Evolutionary conservation across 1,284 basidiomycete genomes (phyloP), one percentile per base, ranked within the genome.

Genomic region (Trichosporon coremiiforme): DNA sequence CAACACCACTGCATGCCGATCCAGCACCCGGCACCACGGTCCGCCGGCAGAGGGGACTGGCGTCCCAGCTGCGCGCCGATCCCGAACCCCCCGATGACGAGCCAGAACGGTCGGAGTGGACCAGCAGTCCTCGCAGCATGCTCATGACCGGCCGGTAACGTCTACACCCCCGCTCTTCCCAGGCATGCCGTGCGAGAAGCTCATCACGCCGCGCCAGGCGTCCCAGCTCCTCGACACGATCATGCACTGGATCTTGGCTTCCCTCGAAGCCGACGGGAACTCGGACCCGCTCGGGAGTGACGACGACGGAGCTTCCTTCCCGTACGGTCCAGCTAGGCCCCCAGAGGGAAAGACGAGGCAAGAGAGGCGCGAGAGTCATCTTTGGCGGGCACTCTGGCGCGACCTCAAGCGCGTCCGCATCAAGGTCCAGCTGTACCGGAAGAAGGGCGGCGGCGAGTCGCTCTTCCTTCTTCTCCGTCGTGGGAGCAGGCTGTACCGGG

Each of bases 341-440:
- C 47, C 47, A n/a, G 25, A 12, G 25, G 22, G 8, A 22, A 55
- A 36, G 35, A 36, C 35, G 22, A 10, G 22, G 20, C 47, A 15
- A 10, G 47, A 53, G 47, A 5, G 47, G 7, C 47, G 10, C 20
- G 20, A 25, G 2, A 10, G 6, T 2, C 25, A 55, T 22, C 53
- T 55, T 4, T 55, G 53, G 53, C 53, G 53, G 9, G 53, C 53
- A n/a, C 53, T 55, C 6, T 55, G 53, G 53, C 53, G 53, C 10
- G 53, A 55, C 53, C 7, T 55, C 20, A 25, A 25, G 4, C 20
- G 6, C 8, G 53, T 55, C 22, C 20, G 53, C 2, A 25, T 55
- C 22, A 4, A 25, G 7, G 53, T 29, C 9, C 9, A 7, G 22
- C 20, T 29, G 20, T 55, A 55, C 22, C 53, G 22, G 53, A 7